These are phyloP conservation scores for Neurospora sp. DNA, from an alignment of 495 filamentous ascomycete genomes.

Conservation along the genomic window DNA sequence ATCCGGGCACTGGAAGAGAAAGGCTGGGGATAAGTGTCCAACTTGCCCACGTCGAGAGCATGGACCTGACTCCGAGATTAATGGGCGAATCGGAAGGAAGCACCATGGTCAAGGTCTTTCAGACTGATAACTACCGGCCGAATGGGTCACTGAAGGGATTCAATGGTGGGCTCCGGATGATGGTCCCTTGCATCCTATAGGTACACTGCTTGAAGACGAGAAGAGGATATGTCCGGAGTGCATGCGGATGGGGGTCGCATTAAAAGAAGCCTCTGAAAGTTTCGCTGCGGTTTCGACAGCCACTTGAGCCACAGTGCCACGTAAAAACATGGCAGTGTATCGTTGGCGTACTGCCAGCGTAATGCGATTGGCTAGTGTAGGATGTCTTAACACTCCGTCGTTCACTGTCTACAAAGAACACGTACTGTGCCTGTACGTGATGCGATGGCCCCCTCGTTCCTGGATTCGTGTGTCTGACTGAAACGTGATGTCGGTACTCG, in stretches of 20 bases:
- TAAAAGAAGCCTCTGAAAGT: not conserved
- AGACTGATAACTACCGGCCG: not conserved
- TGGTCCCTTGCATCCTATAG: not conserved
- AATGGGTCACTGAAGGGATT: not conserved
- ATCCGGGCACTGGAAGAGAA: not conserved
- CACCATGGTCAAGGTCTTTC: not conserved
- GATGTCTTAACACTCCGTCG: not conserved
- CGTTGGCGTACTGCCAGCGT: not conserved
- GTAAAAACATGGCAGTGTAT: not conserved
- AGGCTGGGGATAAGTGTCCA: not conserved
- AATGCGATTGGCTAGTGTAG: not conserved
- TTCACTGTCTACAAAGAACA: not conserved
- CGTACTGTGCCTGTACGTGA: not conserved
- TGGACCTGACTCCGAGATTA: not conserved
- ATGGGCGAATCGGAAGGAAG: not conserved
- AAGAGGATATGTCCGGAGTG: not conserved
- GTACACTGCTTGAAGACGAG: not conserved
- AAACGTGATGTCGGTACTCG: not conserved
- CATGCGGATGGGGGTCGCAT: not conserved
- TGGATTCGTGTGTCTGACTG: constrained; percentile 2
- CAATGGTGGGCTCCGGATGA: not conserved
- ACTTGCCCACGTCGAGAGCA: not conserved
- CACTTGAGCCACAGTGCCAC: not conserved
- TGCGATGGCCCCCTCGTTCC: not conserved
- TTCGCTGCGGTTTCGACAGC: not conserved